Evolutionary conservation across 805 yeast genomes (phyloP), one percentile per base, ranked within the genome.

Genomic region (Wickerhamomyces tratensis): DNA sequence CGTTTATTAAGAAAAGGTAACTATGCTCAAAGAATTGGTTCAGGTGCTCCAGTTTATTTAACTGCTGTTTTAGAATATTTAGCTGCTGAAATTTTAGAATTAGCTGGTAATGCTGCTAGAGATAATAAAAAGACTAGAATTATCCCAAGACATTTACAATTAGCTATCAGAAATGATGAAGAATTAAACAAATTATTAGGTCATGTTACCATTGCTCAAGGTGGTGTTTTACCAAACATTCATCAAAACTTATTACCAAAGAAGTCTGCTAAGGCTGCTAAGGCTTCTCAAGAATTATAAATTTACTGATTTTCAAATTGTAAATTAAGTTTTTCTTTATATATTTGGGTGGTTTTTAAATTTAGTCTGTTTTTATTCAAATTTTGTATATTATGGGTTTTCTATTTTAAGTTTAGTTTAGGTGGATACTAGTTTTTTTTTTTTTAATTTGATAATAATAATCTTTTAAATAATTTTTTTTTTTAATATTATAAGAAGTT

Each of bases 11-110:
- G 85, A 73, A 80, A 78, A 69, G 86, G 86, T 60, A 79, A 82
- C 75, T 79, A 83, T 72, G 84, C 88, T 59, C 84, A 82, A 70
- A 79, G 96, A 71, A 86, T 87, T 52, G 95, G 96, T 67, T 86
- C 95, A 45, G 93, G 91, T 72, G 89, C 91, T 52, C 88, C 91
- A 65, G 79, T 82, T 54, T 82, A 82, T 71, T 73, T 82, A 54
- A 82, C 89, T 51, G 85, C 89, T 37, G 89, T 82, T 43, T 73
- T 82, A 57, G 91, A 82, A 67, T 82, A 83, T 63, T 74, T 82
- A 60, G 79, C 87, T 59, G 88, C 88, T 49, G 89, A 82, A 74
- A 79, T 82, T 51, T 77, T 82, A 57, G 89, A 82, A 69, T 75
- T 82, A 65, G 91, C 89, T 44, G 89, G 91, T 69, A 80, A 81